Evolutionary conservation across 2,329 filamentous ascomycete genomes (phyloP).

Genomic region (Escovopsis sp.): DNA sequence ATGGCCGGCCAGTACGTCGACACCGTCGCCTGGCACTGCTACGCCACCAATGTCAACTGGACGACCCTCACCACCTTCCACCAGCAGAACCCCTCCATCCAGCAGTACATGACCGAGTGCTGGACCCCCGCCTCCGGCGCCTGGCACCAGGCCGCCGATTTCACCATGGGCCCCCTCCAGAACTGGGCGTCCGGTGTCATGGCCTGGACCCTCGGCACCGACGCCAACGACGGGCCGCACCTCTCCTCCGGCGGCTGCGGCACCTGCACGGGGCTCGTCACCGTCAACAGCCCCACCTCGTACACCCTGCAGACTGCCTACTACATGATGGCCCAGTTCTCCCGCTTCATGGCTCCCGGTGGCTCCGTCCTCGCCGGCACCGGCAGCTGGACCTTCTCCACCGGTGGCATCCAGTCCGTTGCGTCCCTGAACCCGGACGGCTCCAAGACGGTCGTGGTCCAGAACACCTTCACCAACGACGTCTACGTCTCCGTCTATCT

Average conservation of each 20-base stretch:
- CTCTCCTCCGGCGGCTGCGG: slow-evolving; percentile 21
- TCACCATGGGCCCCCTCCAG: slow-evolving; percentile 32
- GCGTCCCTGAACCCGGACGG: slow-evolving; percentile 28
- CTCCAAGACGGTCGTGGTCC: slow-evolving; percentile 22
- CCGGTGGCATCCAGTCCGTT: slow-evolving; percentile 26
- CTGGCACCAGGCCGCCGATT: slow-evolving; percentile 24
- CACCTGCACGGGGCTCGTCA: slow-evolving; percentile 35
- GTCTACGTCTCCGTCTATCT: slow-evolving; percentile 6
- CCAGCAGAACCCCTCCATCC: slow-evolving; percentile 17
- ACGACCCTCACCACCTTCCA: slow-evolving; percentile 22
- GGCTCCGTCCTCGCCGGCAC: slow-evolving; percentile 25
- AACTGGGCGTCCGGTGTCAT: slow-evolving; percentile 27
- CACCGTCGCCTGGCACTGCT: slow-evolving; percentile 25
- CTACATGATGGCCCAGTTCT: slow-evolving; percentile 37
- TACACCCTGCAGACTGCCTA: slow-evolving; percentile 32
- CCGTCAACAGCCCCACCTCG: slow-evolving; percentile 28
- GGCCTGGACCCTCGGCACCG: slow-evolving; percentile 29
- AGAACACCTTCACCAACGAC: slow-evolving; percentile 10
- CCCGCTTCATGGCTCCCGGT: slow-evolving; percentile 28
- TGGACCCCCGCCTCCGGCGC: slow-evolving; percentile 19
- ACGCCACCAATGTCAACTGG: slow-evolving; percentile 20
- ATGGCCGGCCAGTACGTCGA: slow-evolving; percentile 16
- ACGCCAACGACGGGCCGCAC: slow-evolving; percentile 25
- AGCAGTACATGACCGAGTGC: slow-evolving; percentile 35
- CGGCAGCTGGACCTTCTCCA: slow-evolving; percentile 18